A percentile compares a stretch with the other conserved stretches of the same genome.
phyloP scores from a whole-genome alignment of 2,329 filamentous ascomycete genomes.

The Phialophora expanda region DNA sequence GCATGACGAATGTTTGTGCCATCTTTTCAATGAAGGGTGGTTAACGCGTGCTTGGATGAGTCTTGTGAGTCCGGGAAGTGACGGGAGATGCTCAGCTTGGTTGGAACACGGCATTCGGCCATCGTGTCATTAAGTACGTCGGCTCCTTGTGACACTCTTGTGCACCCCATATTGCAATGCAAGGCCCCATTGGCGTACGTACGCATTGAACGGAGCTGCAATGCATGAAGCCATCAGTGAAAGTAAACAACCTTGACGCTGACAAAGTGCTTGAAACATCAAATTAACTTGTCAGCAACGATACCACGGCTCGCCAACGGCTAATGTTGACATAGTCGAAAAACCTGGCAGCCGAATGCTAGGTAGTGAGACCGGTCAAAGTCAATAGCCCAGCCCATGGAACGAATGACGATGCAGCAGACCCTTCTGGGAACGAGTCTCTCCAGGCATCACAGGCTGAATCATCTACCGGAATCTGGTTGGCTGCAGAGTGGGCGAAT shows the following conservation, averaged over 20 bases:
- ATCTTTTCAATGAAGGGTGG: slow-evolving; percentile 32
- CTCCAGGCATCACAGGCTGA: background rate
- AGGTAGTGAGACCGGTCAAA: no score
- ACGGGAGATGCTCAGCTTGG: no score
- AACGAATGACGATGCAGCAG: background rate
- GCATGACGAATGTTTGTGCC: slow-evolving; percentile 22
- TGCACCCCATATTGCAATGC: no score
- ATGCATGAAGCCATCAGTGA: background rate
- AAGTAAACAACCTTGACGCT: background rate
- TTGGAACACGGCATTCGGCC: no score
- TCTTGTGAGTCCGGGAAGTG: no score
- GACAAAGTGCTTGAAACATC: slow-evolving; percentile 7
- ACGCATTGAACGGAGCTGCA: background rate
- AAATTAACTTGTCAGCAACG: background rate
- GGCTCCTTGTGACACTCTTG: no score
- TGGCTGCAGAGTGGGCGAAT: background rate
- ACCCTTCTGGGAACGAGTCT: background rate
- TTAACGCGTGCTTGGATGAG: background rate
- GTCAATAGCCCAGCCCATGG: background rate
- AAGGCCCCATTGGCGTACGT: no score
- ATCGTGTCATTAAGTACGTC: no score
- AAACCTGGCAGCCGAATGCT: no score
- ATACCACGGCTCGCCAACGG: background rate
- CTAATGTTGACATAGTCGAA: background rate
- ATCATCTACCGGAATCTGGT: background rate